phyloP scores from a whole-genome alignment of 108 stramenopile genomes.

The Nannochloropsis salina region DNA sequence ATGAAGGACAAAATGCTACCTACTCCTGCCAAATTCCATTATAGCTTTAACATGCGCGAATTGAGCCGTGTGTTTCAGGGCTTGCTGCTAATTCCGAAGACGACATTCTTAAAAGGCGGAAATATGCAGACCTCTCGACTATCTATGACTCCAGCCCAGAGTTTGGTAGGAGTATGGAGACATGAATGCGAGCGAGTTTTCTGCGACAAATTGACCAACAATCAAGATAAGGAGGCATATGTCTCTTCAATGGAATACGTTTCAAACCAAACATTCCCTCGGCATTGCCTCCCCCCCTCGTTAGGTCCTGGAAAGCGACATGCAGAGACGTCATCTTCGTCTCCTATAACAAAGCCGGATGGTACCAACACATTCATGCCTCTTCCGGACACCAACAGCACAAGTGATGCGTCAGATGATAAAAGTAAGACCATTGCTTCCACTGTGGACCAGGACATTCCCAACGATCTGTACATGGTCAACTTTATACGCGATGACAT shows the following conservation, averaged over 20 bases:
- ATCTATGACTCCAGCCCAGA: constrained; percentile 56
- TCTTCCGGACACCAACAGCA: background rate
- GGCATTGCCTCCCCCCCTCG: background rate
- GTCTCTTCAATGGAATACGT: constrained; percentile 58
- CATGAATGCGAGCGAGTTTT: constrained; percentile 84
- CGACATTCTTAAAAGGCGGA: constrained; percentile 60
- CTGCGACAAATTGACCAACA: constrained; percentile 72
- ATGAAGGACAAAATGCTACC: constrained; percentile 82
- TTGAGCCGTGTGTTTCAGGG: constrained; percentile 81
- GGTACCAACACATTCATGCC: background rate
- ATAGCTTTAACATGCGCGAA: constrained; percentile 85
- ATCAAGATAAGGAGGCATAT: constrained; percentile 72
- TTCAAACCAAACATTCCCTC: constrained; percentile 33
- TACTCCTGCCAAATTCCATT: constrained; percentile 84
- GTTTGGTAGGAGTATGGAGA: constrained; percentile 67
- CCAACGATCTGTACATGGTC: constrained; percentile 65
- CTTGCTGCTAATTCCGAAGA: constrained; percentile 71
- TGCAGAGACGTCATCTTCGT: constrained; percentile 46
- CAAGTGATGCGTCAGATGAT: background rate
- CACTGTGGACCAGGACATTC: constrained; percentile 25
- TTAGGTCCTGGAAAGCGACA: background rate
- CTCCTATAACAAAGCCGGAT: constrained; percentile 30
- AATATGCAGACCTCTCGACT: constrained; percentile 58
- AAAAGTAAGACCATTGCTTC: background rate
- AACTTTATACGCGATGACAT: constrained; percentile 78